These are phyloP conservation scores for Pseudopithomyces chartarum DNA, from an alignment of 2,329 filamentous ascomycete species.

Conservation along the genomic window DNA sequence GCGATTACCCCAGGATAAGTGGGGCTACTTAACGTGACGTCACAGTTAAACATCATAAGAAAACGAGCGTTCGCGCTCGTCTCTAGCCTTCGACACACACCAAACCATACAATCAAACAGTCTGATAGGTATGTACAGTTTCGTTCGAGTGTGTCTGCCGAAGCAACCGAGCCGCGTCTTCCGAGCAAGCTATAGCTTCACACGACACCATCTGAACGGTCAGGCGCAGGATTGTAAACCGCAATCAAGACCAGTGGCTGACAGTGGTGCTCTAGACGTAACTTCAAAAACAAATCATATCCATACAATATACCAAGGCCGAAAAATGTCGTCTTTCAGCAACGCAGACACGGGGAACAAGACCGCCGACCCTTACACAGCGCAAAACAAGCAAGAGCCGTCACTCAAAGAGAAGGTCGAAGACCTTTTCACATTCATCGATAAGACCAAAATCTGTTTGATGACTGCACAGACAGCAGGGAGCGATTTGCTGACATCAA, in stretches of 20 bases:
- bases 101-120: background rate
- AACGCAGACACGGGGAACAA: constrained; percentile 47
- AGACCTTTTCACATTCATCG: constrained; percentile 73
- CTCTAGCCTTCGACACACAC: background rate
- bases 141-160: background rate
- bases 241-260: background rate
- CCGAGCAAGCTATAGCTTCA: background rate
- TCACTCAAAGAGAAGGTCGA: constrained; percentile 76
- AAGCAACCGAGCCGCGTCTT: background rate
- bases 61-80: background rate
- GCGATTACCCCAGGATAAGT: constrained; percentile 14
- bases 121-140: constrained; percentile 1
- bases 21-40: constrained; percentile 19
- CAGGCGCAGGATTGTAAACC: background rate
- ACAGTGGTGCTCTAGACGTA: background rate
- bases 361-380: constrained; percentile 77
- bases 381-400: constrained; percentile 73
- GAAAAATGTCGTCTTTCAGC: constrained; percentile 44
- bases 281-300: background rate
- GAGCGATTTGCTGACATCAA: constrained; percentile 72
- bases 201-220: constrained; percentile 3
- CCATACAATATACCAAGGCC: background rate
- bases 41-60: constrained; percentile 14
- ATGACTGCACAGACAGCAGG: constrained; percentile 76
- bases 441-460: constrained; percentile 81